Evolutionary conservation across 2,329 filamentous ascomycete genomes (phyloP), one percentile per base, ranked within the genome.

Genomic region (Zalaria sp.): DNA sequence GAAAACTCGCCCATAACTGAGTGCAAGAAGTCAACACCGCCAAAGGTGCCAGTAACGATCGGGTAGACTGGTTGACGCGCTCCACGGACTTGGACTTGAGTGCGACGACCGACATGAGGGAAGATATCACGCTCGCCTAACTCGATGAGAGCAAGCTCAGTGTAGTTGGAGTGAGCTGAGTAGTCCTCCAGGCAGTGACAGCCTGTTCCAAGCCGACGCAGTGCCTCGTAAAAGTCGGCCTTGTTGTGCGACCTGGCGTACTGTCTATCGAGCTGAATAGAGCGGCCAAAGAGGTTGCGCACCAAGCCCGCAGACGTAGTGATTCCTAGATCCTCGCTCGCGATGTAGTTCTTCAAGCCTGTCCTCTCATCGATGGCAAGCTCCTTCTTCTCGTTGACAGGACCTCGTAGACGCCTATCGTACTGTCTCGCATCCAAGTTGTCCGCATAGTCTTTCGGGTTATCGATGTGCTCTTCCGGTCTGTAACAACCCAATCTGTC

Each of bases 301-400:
- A 60, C 52, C 41, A 57, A 95, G 34, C 83, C 88, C 5, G 83
- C 69, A 48, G 87, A 94, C 18, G 91, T 98, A 1, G 88, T 85
- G 83, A 88, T 95, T 34, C 76, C 73, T 4, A 87, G 85, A 9
- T 65, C 68, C 59, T 96, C 89, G 54, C 95, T 96, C 46, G 89
- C 79, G 51, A 98, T 96, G 61, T 98, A 98, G 59, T 96, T 96
- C 64, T 96, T 98, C 89, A 98, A 94, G n/a, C 88, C 88, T 1
- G 84, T 91, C 18, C 54, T 50, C 3, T 51, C 51, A 47, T 71
- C 67, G 6, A 71, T 52, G 4, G 61, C 62, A 8, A 71, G 54
- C 47, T 71, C 67, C 8, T 28, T 39, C 31, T 59, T 55, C 5
- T 62, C 61, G 11, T 53, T 49, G 5, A 96, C 78, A 0, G 88